Conservation (phyloP, 805 yeast species). For the Yarrowia sp. region DNA sequence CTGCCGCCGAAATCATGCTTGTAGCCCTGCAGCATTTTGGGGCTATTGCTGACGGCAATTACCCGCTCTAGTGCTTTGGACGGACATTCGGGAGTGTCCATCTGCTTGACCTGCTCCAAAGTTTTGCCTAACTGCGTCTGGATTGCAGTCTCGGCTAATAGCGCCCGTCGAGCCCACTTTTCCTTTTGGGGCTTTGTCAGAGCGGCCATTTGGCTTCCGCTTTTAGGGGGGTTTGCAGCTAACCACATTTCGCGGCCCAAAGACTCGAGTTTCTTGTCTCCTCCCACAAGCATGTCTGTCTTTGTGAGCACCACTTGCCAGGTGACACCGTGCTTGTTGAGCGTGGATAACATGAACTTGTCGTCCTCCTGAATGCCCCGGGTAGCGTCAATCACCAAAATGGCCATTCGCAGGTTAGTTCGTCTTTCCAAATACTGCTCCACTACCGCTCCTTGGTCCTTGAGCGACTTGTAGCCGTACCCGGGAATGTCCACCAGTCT, state of each 20-base stretch:
- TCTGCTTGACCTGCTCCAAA: not conserved
- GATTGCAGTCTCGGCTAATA: conserved; percentile 19
- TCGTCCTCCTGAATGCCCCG: conserved; percentile 62
- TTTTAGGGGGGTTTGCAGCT: not conserved
- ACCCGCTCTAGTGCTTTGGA: conserved; percentile 20
- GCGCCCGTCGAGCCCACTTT: conserved; percentile 23
- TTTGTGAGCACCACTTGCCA: conserved; percentile 78
- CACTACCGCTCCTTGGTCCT: conserved; percentile 66
- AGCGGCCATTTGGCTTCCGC: not conserved
- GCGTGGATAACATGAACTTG: conserved; percentile 46
- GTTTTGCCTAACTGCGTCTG: conserved; percentile 17
- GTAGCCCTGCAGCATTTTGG: conserved; percentile 17
- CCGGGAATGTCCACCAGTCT: conserved; percentile 86
- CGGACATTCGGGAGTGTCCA: conserved; percentile 14
- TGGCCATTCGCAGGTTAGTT: conserved; percentile 53
- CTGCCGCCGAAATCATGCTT: conserved; percentile 17
- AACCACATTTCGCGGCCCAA: conserved; percentile 10
- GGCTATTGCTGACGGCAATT: conserved; percentile 18
- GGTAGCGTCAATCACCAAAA: conserved; percentile 57
- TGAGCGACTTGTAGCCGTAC: conserved; percentile 69
- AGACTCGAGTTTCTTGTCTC: conserved; percentile 11
- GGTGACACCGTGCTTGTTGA: conserved; percentile 55
- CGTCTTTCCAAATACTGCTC: conserved; percentile 58
- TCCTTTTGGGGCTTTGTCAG: not conserved
- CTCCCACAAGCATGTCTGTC: conserved; percentile 52